Percentiles rank a stretch among this genome's conserved stretches.
Conservation (phyloP, 2,329 filamentous ascomycete species). For the Talaromyces sp. region DNA sequence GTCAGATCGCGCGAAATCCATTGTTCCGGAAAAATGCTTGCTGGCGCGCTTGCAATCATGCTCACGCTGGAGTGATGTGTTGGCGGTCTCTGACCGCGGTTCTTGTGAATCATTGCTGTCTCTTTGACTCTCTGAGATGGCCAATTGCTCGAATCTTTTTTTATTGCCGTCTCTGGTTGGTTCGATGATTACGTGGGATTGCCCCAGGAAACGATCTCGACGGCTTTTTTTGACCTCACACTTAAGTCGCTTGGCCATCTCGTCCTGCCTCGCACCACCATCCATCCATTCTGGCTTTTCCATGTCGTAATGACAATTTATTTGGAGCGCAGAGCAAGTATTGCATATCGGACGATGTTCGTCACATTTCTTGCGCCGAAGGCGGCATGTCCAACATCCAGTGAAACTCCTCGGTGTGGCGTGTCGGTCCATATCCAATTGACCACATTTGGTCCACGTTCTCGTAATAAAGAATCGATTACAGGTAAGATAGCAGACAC, state of each 20-base stretch:
- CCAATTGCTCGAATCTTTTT: neutral
- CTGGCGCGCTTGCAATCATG: neutral
- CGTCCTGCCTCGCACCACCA: constrained; percentile 45
- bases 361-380: constrained; percentile 62
- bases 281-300: constrained; percentile 60
- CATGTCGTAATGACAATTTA: constrained; percentile 54
- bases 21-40: neutral
- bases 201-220: constrained; percentile 10
- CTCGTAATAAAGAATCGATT: too few relatives aligned
- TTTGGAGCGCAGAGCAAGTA: constrained; percentile 52
- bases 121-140: neutral
- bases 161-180: neutral
- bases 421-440: neutral
- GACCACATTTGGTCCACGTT: too few relatives aligned
- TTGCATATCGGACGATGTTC: constrained; percentile 53
- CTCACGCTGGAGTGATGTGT: neutral
- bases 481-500: too few relatives aligned
- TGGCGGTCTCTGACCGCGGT: neutral
- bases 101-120: neutral
- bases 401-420: constrained; percentile 1
- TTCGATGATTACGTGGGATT: neutral
- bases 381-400: constrained; percentile 58
- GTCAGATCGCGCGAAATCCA: constrained; percentile 5
- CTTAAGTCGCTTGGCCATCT: constrained; percentile 55
- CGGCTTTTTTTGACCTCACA: constrained; percentile 56